Evolutionary conservation across 805 yeast genomes (phyloP).

Genomic region (Suhomyces tanzawaensis): DNA sequence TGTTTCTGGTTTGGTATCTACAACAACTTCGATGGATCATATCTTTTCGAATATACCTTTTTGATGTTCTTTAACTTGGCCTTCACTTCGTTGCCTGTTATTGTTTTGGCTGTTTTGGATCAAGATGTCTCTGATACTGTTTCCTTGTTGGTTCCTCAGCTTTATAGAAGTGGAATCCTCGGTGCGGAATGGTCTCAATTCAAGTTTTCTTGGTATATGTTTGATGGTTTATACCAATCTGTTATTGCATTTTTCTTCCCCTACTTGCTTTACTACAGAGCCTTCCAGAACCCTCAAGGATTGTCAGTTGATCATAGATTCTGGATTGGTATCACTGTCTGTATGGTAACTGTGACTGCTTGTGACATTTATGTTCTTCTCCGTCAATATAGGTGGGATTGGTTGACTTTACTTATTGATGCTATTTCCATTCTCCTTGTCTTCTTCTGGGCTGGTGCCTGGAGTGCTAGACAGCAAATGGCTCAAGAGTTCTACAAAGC

Average conservation of each 20-base stretch:
- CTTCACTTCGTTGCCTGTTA: constrained; percentile 77
- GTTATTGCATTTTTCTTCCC: constrained; percentile 73
- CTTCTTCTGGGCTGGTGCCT: constrained; percentile 77
- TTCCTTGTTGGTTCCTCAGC: constrained; percentile 69
- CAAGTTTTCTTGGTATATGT: constrained; percentile 72
- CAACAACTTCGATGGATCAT: constrained; percentile 75
- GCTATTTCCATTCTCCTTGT: constrained; percentile 57
- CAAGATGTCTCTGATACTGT: constrained; percentile 75
- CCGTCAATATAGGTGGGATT: constrained; percentile 80
- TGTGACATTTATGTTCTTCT: constrained; percentile 65
- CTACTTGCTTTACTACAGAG: constrained; percentile 42
- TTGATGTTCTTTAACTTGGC: constrained; percentile 81
- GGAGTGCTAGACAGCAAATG: constrained; percentile 58
- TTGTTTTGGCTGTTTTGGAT: constrained; percentile 74
- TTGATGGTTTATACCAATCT: constrained; percentile 77
- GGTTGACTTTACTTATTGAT: constrained; percentile 59
- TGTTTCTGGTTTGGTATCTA: constrained; percentile 79
- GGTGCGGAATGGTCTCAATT: constrained; percentile 67
- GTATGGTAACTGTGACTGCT: constrained; percentile 62
- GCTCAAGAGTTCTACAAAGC: constrained; percentile 59
- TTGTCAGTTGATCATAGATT: constrained; percentile 67
- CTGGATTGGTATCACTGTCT: constrained; percentile 66
- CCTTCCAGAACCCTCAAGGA: constrained; percentile 48
- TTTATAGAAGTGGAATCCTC: constrained; percentile 70
- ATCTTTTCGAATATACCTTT: constrained; percentile 73